Evolutionary conservation across 2,329 filamentous ascomycete genomes (phyloP).

Genomic region (Macrophomina phaseolina): DNA sequence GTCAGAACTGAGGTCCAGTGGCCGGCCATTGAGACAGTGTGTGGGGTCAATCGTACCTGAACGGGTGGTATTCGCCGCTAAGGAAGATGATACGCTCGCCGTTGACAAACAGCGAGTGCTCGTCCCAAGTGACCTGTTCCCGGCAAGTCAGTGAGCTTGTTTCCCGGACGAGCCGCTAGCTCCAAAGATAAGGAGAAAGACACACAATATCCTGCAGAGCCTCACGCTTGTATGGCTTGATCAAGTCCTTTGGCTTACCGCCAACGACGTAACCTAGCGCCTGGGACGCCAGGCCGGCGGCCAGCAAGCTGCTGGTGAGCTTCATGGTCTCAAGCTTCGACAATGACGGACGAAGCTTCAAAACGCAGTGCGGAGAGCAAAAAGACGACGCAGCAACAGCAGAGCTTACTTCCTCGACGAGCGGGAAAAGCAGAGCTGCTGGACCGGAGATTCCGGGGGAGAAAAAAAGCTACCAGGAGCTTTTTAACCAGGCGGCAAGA

Average conservation of each 20-base stretch:
- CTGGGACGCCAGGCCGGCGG: slow-evolving; percentile 51
- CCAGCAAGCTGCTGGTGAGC: slow-evolving; percentile 32
- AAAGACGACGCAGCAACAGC: neutral
- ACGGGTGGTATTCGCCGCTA: slow-evolving; percentile 77
- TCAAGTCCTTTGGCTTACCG: slow-evolving; percentile 56
- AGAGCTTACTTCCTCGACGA: neutral
- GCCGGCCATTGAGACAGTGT: neutral
- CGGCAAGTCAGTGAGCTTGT: slow-evolving; percentile 28
- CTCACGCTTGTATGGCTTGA: slow-evolving; percentile 56
- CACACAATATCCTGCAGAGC: slow-evolving; percentile 62
- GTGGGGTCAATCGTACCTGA: slow-evolving; percentile 47
- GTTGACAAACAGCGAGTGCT: slow-evolving; percentile 71
- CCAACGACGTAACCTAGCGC: slow-evolving; percentile 55
- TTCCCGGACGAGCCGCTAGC: neutral
- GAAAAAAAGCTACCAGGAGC: neutral
- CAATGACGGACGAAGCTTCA: neutral
- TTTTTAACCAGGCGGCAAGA: neutral
- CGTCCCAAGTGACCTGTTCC: slow-evolving; percentile 69
- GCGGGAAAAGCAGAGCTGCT: neutral
- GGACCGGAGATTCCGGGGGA: neutral
- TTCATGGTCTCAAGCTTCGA: slow-evolving; percentile 15
- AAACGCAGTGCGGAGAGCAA: neutral
- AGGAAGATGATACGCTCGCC: slow-evolving; percentile 75
- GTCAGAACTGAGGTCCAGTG: neutral
- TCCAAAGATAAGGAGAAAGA: slow-evolving; percentile 19